phyloP scores from a whole-genome alignment of 1,284 basidiomycete genomes.

The Termitomyces sp. region DNA sequence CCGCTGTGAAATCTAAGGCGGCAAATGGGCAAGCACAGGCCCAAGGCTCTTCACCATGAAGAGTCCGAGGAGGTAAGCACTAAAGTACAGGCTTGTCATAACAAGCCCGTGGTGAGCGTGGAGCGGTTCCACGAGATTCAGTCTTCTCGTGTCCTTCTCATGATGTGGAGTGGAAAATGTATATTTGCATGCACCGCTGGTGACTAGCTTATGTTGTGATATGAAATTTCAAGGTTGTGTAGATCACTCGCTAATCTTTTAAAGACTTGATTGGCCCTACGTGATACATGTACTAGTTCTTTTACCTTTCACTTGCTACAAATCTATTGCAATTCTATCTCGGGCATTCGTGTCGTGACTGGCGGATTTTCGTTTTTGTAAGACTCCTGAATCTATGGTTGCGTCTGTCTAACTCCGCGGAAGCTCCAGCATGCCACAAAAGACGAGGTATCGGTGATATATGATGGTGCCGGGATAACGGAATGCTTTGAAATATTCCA shows the following conservation, averaged over 20 bases:
- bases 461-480: not conserved
- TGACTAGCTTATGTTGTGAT: not conserved
- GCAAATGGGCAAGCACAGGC: not conserved
- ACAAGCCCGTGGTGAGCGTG: not conserved
- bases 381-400: too few species aligned
- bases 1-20: constrained; percentile 7
- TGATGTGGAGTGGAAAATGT: not conserved
- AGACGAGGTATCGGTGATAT: not conserved
- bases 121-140: not conserved
- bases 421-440: not conserved
- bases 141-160: not conserved
- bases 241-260: not conserved
- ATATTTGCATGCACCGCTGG: not conserved
- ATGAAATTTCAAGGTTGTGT: not conserved
- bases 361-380: not conserved
- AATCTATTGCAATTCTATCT: not conserved
- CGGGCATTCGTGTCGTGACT: not conserved
- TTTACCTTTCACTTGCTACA: not conserved
- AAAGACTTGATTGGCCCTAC: not conserved
- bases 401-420: not conserved
- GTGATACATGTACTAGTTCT: not conserved
- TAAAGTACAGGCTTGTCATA: not conserved
- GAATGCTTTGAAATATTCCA: not conserved
- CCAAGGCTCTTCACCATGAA: constrained; percentile 4
- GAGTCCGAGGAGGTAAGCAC: not conserved